phyloP scores from a whole-genome alignment of 345 rosid genomes.

The Camelina laxa region DNA sequence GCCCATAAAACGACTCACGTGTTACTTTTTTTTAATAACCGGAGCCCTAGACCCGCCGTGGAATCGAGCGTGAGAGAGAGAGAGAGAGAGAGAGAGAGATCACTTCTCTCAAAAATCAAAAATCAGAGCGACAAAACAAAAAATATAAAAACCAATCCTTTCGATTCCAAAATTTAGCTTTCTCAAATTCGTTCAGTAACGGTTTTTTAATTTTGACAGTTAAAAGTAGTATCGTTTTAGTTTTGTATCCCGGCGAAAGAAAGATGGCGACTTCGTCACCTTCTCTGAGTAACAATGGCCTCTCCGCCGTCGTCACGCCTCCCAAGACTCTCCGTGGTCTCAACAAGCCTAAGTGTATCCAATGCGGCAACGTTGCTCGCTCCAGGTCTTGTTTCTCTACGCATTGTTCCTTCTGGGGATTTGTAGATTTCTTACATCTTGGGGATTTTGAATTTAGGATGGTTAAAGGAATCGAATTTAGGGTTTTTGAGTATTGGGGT shows the following conservation, averaged over 20 bases:
- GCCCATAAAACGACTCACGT: conserved; percentile 15
- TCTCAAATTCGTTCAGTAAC: conserved; percentile 14
- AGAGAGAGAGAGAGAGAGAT: conserved; percentile 11
- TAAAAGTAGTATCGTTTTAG: conserved; percentile 12
- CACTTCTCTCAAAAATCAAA: conserved; percentile 9
- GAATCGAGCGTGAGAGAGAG: conserved; percentile 17
- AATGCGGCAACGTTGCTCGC: conserved; percentile 98
- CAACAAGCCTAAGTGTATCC: conserved; percentile 94
- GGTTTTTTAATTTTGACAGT: conserved; percentile 33
- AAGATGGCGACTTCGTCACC: conserved; percentile 70
- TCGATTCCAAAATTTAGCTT: conserved; percentile 32
- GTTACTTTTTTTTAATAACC: conserved; percentile 28
- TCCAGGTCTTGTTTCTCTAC: conserved; percentile 58
- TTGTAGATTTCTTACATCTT: neutral
- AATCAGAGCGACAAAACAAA: conserved; percentile 8
- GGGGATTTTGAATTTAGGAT: neutral
- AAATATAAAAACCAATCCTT: neutral
- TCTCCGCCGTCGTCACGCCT: conserved; percentile 49
- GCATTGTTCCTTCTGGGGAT: neutral
- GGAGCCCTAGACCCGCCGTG: conserved; percentile 43
- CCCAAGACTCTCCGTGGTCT: conserved; percentile 93
- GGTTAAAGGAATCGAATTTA: conserved; percentile 13
- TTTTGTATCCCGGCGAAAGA: conserved; percentile 15
- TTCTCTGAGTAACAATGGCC: conserved; percentile 46
- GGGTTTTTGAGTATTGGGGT: conserved; percentile 1